phyloP scores from a whole-genome alignment of 2,329 filamentous ascomycete genomes.

The Ceratocystis colombiana region DNA sequence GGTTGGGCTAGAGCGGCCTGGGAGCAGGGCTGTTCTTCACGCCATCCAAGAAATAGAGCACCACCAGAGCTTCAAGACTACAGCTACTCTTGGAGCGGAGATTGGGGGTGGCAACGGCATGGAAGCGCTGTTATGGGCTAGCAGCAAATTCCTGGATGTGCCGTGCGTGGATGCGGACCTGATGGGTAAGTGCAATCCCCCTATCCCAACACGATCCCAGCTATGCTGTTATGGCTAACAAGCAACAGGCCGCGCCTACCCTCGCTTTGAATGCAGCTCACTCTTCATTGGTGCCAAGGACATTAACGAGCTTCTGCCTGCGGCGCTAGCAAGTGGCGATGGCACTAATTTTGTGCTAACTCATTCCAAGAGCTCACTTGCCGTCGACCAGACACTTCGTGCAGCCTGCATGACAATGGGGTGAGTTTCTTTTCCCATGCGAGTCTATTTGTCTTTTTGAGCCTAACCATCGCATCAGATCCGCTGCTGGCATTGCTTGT shows the following conservation, averaged over 20 bases:
- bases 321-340: conserved; percentile 28
- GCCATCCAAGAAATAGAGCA: conserved; percentile 42
- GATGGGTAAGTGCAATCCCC: conserved; percentile 31
- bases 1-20: conserved; percentile 27
- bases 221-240: background rate
- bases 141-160: conserved; percentile 32
- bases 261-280: conserved; percentile 30
- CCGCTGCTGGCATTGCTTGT: conserved; percentile 33
- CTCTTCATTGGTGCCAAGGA: conserved; percentile 31
- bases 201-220: background rate
- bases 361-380: conserved; percentile 26
- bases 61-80: conserved; percentile 32
- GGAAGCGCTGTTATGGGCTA: conserved; percentile 34
- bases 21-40: conserved; percentile 35
- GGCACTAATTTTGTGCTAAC: conserved; percentile 27
- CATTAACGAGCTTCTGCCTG: conserved; percentile 29
- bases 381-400: conserved; percentile 25
- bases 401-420: conserved; percentile 25
- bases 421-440: conserved; percentile 18
- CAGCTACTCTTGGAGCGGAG: conserved; percentile 27
- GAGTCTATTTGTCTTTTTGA: background rate
- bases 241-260: conserved; percentile 28
- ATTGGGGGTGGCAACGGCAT: conserved; percentile 48
- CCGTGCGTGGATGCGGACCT: conserved; percentile 34
- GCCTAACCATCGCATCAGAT: conserved; percentile 29